Conservation (phyloP, 495 filamentous ascomycete species). For the Cercophora sp. region DNA sequence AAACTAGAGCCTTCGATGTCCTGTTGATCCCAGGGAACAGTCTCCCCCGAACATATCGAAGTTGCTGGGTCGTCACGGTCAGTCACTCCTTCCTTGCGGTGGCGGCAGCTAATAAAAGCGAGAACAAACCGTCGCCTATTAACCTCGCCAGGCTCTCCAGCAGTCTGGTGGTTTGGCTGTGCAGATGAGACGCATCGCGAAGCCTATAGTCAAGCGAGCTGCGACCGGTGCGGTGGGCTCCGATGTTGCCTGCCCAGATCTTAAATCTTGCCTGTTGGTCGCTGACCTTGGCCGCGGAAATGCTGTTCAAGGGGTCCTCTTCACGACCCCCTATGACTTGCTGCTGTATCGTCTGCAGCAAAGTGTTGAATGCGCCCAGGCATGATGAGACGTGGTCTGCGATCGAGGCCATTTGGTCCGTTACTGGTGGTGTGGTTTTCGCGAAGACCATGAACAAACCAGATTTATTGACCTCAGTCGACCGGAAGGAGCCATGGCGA, state of each 20-base stretch:
- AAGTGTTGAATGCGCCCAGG: background rate
- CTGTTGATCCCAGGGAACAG: background rate
- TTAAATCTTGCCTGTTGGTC: slow-evolving; percentile 40
- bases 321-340: background rate
- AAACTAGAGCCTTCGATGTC: background rate
- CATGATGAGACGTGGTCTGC: background rate
- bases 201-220: slow-evolving; percentile 46
- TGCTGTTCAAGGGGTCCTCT: background rate
- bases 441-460: too few species aligned
- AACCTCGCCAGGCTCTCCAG: slow-evolving; percentile 22
- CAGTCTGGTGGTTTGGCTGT: slow-evolving; percentile 31
- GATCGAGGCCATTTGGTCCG: background rate
- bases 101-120: too few species aligned
- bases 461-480: too few species aligned
- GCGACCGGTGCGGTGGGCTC: slow-evolving; percentile 35
- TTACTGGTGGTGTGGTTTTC: too few species aligned
- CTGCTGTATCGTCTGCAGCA: background rate
- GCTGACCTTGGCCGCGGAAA: slow-evolving; percentile 2
- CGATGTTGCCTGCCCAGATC: slow-evolving; percentile 45
- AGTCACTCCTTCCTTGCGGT: too few species aligned
- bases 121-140: slow-evolving; percentile 14
- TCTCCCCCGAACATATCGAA: background rate
- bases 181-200: slow-evolving; percentile 42
- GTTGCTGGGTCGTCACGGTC: too few species aligned
- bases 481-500: too few species aligned